Conservation (phyloP, 768 basidiomycete species). For the Amyloporia xantha region DNA sequence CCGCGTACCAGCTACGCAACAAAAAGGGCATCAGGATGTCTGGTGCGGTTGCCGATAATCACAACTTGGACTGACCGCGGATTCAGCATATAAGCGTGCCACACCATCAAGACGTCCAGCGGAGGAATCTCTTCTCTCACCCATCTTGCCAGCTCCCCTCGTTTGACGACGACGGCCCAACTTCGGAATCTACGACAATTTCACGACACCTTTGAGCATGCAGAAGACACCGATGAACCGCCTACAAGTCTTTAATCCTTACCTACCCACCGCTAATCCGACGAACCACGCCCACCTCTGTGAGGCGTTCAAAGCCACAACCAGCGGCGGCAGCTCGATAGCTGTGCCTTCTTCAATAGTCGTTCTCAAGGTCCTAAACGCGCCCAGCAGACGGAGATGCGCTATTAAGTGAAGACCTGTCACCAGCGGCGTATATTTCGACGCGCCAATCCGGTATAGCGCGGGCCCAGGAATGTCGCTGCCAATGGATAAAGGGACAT, state of each 20-base stretch:
- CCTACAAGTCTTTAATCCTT: too few species aligned
- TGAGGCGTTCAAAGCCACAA: constrained; percentile 19
- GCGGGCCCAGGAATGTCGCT: not conserved
- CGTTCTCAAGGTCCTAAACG: constrained; percentile 25
- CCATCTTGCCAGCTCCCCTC: constrained; percentile 20
- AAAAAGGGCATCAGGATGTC: too few species aligned
- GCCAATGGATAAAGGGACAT: too few species aligned
- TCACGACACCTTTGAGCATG: not conserved
- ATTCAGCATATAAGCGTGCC: constrained; percentile 36
- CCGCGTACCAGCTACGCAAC: constrained; percentile 20
- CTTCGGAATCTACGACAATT: constrained; percentile 31
- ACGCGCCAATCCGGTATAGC: not conserved
- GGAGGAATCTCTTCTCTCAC: constrained; percentile 26
- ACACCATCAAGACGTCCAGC: constrained; percentile 36
- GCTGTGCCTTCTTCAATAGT: constrained; percentile 25
- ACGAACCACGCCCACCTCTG: constrained; percentile 36
- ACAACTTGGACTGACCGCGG: constrained; percentile 31
- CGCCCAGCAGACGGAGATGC: constrained; percentile 28
- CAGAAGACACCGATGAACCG: too few species aligned
- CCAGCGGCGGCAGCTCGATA: constrained; percentile 21
- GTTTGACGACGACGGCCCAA: constrained; percentile 24
- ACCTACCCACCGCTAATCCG: constrained; percentile 33
- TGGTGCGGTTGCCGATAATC: too few species aligned
- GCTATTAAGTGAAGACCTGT: constrained; percentile 25
- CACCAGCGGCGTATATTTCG: not conserved